Conservation (phyloP, 805 yeast species). For the Teunomyces stri region DNA sequence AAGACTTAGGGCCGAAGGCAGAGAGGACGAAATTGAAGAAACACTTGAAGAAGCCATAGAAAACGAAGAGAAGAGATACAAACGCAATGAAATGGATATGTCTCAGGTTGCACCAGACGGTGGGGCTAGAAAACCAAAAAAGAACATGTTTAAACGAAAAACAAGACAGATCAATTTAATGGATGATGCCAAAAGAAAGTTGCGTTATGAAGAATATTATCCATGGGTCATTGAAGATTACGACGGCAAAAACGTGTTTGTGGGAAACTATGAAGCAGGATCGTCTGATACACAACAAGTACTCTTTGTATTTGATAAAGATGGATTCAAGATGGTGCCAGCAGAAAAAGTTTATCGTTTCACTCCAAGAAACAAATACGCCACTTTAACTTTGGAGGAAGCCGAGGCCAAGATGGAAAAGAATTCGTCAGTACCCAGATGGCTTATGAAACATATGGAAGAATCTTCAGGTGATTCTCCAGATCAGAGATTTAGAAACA, state of each 20-base stretch:
- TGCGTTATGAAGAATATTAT: conserved; percentile 92
- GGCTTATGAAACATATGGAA: conserved; percentile 92
- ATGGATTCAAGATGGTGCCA: conserved; percentile 91
- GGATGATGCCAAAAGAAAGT: conserved; percentile 77
- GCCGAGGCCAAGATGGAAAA: conserved; percentile 94
- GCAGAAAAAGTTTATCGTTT: conserved; percentile 92
- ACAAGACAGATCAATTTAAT: conserved; percentile 80
- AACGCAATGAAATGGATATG: conserved; percentile 39
- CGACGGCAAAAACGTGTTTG: conserved; percentile 92
- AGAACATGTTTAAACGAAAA: conserved; percentile 63
- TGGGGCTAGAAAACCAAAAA: conserved; percentile 69
- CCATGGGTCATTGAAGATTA: conserved; percentile 99
- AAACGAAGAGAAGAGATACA: conserved; percentile 15
- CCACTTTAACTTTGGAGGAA: conserved; percentile 91
- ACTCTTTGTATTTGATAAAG: conserved; percentile 76
- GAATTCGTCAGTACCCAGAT: conserved; percentile 75
- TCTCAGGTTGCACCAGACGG: conserved; percentile 91
- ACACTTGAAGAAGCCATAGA: conserved; percentile 13
- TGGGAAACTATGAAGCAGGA: conserved; percentile 92
- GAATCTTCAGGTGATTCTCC: conserved; percentile 52
- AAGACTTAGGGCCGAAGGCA: conserved; percentile 14
- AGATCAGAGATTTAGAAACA: conserved; percentile 47
- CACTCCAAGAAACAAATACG: conserved; percentile 89
- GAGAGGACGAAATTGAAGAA: conserved; percentile 3
- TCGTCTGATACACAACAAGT: conserved; percentile 78